Evolutionary conservation across 768 basidiomycete species (phyloP).

Genomic region (Xanthoconium stramineum): DNA sequence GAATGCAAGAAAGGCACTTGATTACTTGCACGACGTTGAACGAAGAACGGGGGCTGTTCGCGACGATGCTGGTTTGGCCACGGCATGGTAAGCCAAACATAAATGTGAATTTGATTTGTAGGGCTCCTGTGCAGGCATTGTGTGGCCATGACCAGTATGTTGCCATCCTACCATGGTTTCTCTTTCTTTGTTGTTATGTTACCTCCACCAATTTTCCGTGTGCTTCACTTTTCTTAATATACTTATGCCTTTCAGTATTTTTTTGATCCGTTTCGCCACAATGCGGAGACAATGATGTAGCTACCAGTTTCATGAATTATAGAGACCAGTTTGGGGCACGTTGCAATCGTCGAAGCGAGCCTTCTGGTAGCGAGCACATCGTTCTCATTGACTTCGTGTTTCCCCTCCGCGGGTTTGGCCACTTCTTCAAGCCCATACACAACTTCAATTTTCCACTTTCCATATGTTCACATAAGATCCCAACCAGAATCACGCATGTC

Average conservation of each 20-base stretch:
- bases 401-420: too few relatives aligned
- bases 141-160: background rate
- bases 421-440: too few relatives aligned
- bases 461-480: too few relatives aligned
- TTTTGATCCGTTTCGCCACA: constrained; percentile 8
- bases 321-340: too few relatives aligned
- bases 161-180: background rate
- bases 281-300: constrained; percentile 7
- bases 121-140: background rate
- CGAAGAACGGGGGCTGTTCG: constrained; percentile 44
- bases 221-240: constrained; percentile 9
- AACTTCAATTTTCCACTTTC: too few relatives aligned
- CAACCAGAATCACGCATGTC: too few relatives aligned
- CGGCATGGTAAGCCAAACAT: constrained; percentile 3
- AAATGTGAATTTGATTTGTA: background rate
- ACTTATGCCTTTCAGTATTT: constrained; percentile 9
- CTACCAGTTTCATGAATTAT: background rate
- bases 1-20: constrained; percentile 65
- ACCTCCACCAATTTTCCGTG: background rate
- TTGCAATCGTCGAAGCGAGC: background rate
- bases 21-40: constrained; percentile 59
- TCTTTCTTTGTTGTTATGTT: too few relatives aligned
- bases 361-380: background rate
- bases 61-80: constrained; percentile 21
- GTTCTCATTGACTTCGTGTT: too few relatives aligned